Base-by-base conservation (phyloP, 2,329 filamentous ascomycete species). In the Cladosporium velox region DNA sequence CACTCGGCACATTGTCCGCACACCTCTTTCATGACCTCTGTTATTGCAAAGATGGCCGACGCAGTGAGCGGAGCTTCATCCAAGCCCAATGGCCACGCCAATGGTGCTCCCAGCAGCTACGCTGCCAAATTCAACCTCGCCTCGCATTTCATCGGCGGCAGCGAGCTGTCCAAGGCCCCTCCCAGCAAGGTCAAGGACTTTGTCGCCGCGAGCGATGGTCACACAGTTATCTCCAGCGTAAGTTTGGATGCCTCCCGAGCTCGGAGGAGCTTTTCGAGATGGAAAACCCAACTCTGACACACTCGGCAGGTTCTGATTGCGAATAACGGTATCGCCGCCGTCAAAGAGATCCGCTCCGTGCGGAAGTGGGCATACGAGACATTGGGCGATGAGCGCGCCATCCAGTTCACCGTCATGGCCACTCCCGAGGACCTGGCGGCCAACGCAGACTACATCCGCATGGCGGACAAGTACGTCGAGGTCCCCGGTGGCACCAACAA, bases 351-450 rank as follows among this genome's bases (percentile, higher is more conserved):
- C 79, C 90, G 95, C 80, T 98, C 94, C 67, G 94, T 99, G 77
- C 91, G 95, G 81, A 99, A 98, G 93, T 99, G 95, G 95, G 95
- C 95, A 68, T 99, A 99, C 88, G 95, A 99, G 83, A 96, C 92
- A 8, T 99, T 99, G 78, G 94, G 95, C 83, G 93, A 99, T 82
- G 95, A 99, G 85, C 88, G 91, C 77, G 95, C 94, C 74, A 97
- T 99, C 77, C 93, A 98, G 79, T 99, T 99, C 84, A 99, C 95
- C 70, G 95, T 99, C 78, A 99, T 99, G 95, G 95, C 95, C 73
- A 99, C 95, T 47, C 95, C 95, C 59, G 95, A 99, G 83, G 95
- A 99, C 89, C 82, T 99, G 77, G 88, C 90, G 79, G 95, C 95
- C 78, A 99, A 99, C 80, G 95, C 95, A 72, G 95, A 99, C 82